Evolutionary conservation across 1,284 basidiomycete genomes (phyloP).

Genomic region (Cutaneotrichosporon sp.): DNA sequence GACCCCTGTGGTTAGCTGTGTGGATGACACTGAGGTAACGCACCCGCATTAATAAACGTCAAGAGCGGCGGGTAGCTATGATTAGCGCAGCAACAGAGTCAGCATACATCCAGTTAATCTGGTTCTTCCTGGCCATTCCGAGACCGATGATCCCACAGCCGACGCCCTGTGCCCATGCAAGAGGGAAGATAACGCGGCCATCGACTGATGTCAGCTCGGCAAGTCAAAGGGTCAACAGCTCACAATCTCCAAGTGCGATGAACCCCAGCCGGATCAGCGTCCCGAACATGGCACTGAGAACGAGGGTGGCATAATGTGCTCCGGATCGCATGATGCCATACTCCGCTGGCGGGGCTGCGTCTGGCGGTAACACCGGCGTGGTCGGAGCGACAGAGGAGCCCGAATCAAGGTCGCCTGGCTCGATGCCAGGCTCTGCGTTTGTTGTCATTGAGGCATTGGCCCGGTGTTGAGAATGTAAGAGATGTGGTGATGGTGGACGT

Average conservation of each 20-base stretch:
- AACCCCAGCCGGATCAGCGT: slow-evolving; percentile 70
- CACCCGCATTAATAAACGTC: slow-evolving; percentile 81
- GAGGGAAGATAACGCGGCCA: slow-evolving; percentile 70
- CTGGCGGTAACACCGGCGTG: too few species aligned
- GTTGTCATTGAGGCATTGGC: too few species aligned
- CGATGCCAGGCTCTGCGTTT: too few species aligned
- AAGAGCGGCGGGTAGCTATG: slow-evolving; percentile 78
- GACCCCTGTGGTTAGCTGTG: slow-evolving; percentile 58
- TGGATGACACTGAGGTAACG: slow-evolving; percentile 16
- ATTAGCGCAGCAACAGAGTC: background rate
- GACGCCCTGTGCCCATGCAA: slow-evolving; percentile 80
- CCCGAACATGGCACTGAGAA: slow-evolving; percentile 73
- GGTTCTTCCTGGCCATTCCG: slow-evolving; percentile 61
- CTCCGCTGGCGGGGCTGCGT: background rate
- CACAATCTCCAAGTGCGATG: slow-evolving; percentile 56
- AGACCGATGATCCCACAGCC: slow-evolving; percentile 93
- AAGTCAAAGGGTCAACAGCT: slow-evolving; percentile 10
- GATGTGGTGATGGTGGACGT: too few species aligned
- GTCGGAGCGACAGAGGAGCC: too few species aligned
- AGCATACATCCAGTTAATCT: slow-evolving; percentile 68
- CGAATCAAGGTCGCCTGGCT: too few species aligned
- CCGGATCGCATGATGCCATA: slow-evolving; percentile 11
- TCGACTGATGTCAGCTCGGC: slow-evolving; percentile 28
- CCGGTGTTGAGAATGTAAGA: too few species aligned
- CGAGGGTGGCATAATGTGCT: slow-evolving; percentile 57